phyloP scores from a whole-genome alignment of 2,329 filamentous ascomycete genomes.

The Ophiocordyceps sinensis region DNA sequence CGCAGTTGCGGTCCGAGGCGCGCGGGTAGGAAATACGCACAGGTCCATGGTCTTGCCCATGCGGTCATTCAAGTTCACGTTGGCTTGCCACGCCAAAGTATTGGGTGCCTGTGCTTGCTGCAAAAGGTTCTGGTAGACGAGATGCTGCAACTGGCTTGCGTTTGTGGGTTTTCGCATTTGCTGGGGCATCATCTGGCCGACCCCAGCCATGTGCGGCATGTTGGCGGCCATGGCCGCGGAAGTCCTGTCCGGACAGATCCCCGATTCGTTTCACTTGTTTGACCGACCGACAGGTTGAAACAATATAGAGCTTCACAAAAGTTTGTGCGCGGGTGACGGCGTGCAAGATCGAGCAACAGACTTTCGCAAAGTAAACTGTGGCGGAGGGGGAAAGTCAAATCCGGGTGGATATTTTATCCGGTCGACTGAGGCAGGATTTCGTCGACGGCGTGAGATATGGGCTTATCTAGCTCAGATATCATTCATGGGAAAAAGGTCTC shows the following conservation, averaged over 20 bases:
- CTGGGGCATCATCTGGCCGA: constrained; percentile 30
- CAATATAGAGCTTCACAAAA: too few relatives aligned
- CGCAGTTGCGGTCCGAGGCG: neutral
- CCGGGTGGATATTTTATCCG: too few relatives aligned
- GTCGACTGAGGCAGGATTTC: too few relatives aligned
- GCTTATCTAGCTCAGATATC: too few relatives aligned
- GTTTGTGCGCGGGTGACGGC: neutral
- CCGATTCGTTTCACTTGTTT: constrained; percentile 3
- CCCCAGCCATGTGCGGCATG: constrained; percentile 40
- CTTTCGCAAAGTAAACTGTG: too few relatives aligned
- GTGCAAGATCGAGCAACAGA: too few relatives aligned
- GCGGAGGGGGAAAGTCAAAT: too few relatives aligned
- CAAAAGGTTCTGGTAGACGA: constrained; percentile 25
- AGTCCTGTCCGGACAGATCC: constrained; percentile 7
- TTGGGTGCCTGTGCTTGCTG: constrained; percentile 17
- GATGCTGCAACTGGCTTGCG: constrained; percentile 18
- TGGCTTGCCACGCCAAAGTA: constrained; percentile 24
- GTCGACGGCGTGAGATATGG: too few relatives aligned
- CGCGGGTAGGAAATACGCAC: constrained; percentile 17
- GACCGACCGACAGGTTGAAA: neutral
- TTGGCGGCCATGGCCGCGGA: constrained; percentile 44
- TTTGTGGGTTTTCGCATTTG: constrained; percentile 20
- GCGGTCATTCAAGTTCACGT: constrained; percentile 22
- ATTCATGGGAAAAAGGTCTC: too few relatives aligned
- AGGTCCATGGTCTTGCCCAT: constrained; percentile 27